Evolutionary conservation across 306 rosid species (phyloP).

Genomic region (Malus sylvestris): DNA sequence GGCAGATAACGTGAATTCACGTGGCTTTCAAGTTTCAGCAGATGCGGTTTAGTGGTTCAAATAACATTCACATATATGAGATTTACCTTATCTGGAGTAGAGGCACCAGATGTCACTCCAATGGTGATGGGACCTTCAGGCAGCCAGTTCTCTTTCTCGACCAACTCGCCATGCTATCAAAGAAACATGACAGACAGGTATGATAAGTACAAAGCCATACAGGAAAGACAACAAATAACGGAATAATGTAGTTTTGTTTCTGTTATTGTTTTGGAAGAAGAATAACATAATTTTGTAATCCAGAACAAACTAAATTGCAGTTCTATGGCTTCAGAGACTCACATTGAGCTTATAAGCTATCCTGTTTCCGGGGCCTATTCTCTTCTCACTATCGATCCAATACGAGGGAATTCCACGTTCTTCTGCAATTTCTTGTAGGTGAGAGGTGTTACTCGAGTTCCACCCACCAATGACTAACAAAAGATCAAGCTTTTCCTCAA

Average conservation of each 20-base stretch:
- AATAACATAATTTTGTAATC: not conserved
- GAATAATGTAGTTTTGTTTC: not conserved
- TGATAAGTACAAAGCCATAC: not conserved
- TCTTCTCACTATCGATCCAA: slow-evolving; percentile 87
- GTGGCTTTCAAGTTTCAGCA: not conserved
- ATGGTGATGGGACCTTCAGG: slow-evolving; percentile 79
- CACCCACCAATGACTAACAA: slow-evolving; percentile 91
- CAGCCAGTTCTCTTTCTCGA: slow-evolving; percentile 82
- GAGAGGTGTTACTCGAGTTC: slow-evolving; percentile 97
- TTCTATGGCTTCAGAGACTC: slow-evolving; percentile 22
- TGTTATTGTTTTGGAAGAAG: not conserved
- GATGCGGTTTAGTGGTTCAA: not conserved
- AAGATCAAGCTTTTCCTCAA: slow-evolving; percentile 71
- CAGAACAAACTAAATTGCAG: slow-evolving; percentile 1
- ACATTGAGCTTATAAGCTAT: slow-evolving; percentile 74
- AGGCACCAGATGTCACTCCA: slow-evolving; percentile 96
- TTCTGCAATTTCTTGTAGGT: slow-evolving; percentile 98
- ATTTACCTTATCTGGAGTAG: slow-evolving; percentile 96
- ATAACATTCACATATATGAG: not conserved
- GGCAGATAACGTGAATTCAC: not conserved
- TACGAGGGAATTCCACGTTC: slow-evolving; percentile 86
- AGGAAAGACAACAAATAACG: not conserved
- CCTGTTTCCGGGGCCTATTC: slow-evolving; percentile 96
- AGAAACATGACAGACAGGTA: not conserved
- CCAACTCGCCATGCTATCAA: slow-evolving; percentile 84